Conservation (phyloP, 2,329 filamentous ascomycete genomes). For the Phaeosphaeriaceae sp. region DNA sequence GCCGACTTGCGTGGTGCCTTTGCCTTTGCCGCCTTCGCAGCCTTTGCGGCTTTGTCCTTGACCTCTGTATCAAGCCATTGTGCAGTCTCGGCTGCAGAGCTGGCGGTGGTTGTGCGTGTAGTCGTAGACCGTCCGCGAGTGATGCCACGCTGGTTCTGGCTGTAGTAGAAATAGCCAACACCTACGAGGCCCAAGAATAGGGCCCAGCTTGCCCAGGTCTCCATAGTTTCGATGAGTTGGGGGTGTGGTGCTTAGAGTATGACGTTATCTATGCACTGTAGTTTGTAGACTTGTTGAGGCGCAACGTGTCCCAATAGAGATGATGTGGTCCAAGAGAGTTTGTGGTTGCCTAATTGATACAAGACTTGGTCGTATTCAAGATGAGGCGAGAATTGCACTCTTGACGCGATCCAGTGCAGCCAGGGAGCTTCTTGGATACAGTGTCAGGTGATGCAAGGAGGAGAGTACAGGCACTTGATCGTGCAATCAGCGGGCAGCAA, state of each 20-base stretch:
- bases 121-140: slow-evolving; percentile 36
- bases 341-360: not conserved
- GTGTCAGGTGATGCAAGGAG: slow-evolving; percentile 22
- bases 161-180: slow-evolving; percentile 38
- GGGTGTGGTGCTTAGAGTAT: slow-evolving; percentile 1
- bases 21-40: slow-evolving; percentile 33
- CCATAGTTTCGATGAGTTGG: slow-evolving; percentile 26
- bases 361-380: not conserved
- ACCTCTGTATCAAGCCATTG: slow-evolving; percentile 37
- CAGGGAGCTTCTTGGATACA: slow-evolving; percentile 12
- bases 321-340: not conserved
- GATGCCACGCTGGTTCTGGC: slow-evolving; percentile 27
- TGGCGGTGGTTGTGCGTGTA: slow-evolving; percentile 29
- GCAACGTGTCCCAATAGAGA: not conserved
- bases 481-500: not conserved
- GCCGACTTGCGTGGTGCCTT: slow-evolving; percentile 45
- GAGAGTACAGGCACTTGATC: slow-evolving; percentile 14
- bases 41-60: slow-evolving; percentile 30
- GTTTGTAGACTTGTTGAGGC: not conserved
- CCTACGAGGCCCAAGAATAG: slow-evolving; percentile 38
- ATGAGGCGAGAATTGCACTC: not conserved
- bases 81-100: slow-evolving; percentile 25
- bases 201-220: slow-evolving; percentile 44
- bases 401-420: slow-evolving; percentile 5
- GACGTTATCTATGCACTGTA: slow-evolving; percentile 4